phyloP scores from a whole-genome alignment of 2,329 filamentous ascomycete genomes.

The Xenosphaeropsis pyriputrescens region DNA sequence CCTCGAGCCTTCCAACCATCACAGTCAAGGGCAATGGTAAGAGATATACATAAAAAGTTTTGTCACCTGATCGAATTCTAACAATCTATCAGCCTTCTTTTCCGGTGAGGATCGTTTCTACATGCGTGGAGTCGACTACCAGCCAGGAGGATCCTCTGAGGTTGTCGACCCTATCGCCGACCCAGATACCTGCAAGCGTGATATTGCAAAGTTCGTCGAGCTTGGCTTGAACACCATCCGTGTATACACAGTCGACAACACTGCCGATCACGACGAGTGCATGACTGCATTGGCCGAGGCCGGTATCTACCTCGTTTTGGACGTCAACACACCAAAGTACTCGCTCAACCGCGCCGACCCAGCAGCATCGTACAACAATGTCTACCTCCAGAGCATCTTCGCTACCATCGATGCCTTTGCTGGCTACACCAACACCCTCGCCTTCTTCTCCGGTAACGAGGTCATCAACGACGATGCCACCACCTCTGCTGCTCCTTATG shows the following conservation, averaged over 20 bases:
- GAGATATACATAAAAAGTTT: constrained; percentile 12
- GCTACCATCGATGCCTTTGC: constrained; percentile 54
- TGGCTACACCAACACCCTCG: constrained; percentile 50
- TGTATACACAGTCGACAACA: constrained; percentile 59
- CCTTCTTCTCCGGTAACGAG: constrained; percentile 43
- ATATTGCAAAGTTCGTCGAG: constrained; percentile 48
- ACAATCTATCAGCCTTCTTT: constrained; percentile 7
- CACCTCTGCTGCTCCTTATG: constrained; percentile 33
- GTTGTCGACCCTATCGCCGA: constrained; percentile 49
- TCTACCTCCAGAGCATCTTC: constrained; percentile 43
- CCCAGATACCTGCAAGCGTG: constrained; percentile 39
- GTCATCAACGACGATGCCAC: constrained; percentile 35
- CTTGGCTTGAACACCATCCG: constrained; percentile 56
- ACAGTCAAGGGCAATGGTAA: constrained; percentile 13
- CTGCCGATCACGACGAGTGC: constrained; percentile 48
- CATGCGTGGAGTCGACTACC: constrained; percentile 46
- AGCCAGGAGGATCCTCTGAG: constrained; percentile 44
- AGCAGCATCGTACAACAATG: constrained; percentile 45
- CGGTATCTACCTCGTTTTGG: constrained; percentile 56
- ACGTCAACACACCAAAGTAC: constrained; percentile 55
- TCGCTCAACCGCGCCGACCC: constrained; percentile 47
- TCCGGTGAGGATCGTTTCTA: constrained; percentile 25
- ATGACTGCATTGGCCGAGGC: constrained; percentile 50
- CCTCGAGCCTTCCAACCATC: constrained; percentile 9
- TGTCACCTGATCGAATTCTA: constrained; percentile 8